These are phyloP conservation scores for Rhynchosporium graminicola DNA, from an alignment of 2,329 filamentous ascomycete species.

Conservation along the genomic window DNA sequence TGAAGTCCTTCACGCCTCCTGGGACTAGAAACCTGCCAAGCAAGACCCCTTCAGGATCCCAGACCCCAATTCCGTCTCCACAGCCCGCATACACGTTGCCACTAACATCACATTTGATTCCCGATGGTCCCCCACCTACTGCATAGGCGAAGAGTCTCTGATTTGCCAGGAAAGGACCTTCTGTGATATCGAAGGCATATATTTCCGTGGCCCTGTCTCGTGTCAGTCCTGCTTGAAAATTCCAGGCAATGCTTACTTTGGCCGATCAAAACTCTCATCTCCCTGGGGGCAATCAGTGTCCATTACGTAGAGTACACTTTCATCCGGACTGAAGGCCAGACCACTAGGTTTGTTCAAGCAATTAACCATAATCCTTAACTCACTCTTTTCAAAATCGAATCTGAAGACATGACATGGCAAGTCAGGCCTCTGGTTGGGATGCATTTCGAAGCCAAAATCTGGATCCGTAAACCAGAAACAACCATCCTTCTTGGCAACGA, in stretches of 20 bases:
- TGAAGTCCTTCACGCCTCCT: slow-evolving; percentile 50
- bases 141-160: slow-evolving; percentile 54
- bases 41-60: slow-evolving; percentile 46
- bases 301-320: slow-evolving; percentile 47
- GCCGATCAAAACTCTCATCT: slow-evolving; percentile 38
- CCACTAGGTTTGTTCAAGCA: slow-evolving; percentile 47
- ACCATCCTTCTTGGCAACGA: slow-evolving; percentile 43
- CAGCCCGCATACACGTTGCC: slow-evolving; percentile 57
- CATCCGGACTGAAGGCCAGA: slow-evolving; percentile 41
- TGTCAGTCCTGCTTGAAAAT: not conserved
- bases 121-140: slow-evolving; percentile 47
- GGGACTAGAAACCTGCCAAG: slow-evolving; percentile 48
- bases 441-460: slow-evolving; percentile 47
- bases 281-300: slow-evolving; percentile 42
- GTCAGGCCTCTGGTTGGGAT: slow-evolving; percentile 47
- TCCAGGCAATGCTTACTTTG: slow-evolving; percentile 33
- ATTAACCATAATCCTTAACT: slow-evolving; percentile 51
- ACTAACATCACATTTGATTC: slow-evolving; percentile 52
- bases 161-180: slow-evolving; percentile 48
- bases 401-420: slow-evolving; percentile 53
- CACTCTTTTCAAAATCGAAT: slow-evolving; percentile 45
- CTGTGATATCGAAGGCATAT: slow-evolving; percentile 52
- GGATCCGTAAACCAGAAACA: slow-evolving; percentile 54
- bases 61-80: slow-evolving; percentile 53
- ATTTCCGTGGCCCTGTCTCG: slow-evolving; percentile 19